These are phyloP conservation scores for Azolla pinnata DNA, from an alignment of 75 land plant species.

Conservation along the genomic window DNA sequence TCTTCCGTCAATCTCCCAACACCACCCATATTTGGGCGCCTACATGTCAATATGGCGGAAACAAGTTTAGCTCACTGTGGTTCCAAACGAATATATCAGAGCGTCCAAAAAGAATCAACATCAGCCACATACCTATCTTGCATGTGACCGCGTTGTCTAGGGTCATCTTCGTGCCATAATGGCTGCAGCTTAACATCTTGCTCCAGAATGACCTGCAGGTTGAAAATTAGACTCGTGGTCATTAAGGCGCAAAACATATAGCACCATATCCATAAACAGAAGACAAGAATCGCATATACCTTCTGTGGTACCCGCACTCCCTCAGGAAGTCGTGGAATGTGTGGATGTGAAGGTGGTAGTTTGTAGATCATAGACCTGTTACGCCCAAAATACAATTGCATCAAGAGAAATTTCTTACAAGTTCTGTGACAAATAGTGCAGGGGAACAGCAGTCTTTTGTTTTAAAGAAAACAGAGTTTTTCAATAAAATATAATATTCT, in stretches of 20 bases:
- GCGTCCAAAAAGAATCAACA: too few relatives aligned
- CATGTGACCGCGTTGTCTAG: too few relatives aligned
- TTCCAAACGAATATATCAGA: too few relatives aligned
- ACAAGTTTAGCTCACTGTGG: too few relatives aligned
- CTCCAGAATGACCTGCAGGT: slow-evolving; percentile 27
- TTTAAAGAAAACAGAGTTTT: not conserved
- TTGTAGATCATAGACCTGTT: slow-evolving; percentile 55
- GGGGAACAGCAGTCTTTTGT: not conserved
- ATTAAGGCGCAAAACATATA: too few relatives aligned
- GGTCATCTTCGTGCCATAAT: slow-evolving; percentile 35
- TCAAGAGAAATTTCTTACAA: not conserved
- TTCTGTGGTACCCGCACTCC: slow-evolving; percentile 61
- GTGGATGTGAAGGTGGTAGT: slow-evolving; percentile 54
- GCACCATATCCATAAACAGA: not conserved
- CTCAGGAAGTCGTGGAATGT: slow-evolving; percentile 70
- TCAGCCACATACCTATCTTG: too few relatives aligned
- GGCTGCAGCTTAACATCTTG: slow-evolving; percentile 25
- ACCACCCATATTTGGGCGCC: too few relatives aligned
- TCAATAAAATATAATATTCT: not conserved
- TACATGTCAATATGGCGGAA: too few relatives aligned
- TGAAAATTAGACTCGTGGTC: too few relatives aligned
- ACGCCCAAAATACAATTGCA: not conserved
- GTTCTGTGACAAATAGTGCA: not conserved
- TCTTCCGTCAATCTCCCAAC: too few relatives aligned
- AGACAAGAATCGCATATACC: slow-evolving; percentile 36